Evolutionary conservation across 73 alveolate species (phyloP).

Genomic region (Tetrahymena malaccensis): DNA sequence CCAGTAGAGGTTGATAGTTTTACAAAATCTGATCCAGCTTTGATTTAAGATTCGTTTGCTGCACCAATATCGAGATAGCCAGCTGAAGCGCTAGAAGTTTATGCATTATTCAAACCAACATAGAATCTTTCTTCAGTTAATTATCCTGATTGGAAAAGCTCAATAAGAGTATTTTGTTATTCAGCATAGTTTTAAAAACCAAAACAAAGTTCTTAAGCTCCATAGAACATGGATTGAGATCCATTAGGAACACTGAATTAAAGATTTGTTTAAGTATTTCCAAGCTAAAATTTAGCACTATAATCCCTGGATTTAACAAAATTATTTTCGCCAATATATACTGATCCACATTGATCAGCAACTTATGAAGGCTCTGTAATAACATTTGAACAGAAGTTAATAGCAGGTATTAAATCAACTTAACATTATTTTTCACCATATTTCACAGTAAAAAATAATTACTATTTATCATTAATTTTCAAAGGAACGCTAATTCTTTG

Average conservation of each 20-base stretch:
- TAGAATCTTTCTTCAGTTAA: background rate
- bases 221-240: background rate
- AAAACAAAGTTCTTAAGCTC: background rate
- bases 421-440: background rate
- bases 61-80: background rate
- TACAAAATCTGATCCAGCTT: background rate
- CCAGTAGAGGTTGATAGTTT: background rate
- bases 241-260: background rate
- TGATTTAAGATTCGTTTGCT: background rate
- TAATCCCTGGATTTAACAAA: background rate
- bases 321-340: background rate
- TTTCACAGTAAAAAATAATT: background rate
- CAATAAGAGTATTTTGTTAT: background rate
- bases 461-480: background rate
- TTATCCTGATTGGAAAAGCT: background rate
- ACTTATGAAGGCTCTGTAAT: background rate
- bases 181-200: background rate
- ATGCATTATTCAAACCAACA: background rate
- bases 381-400: background rate
- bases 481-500: background rate
- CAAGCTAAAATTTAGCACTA: background rate
- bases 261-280: background rate
- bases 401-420: background rate
- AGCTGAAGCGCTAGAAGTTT: background rate
- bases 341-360: background rate